phyloP scores from a whole-genome alignment of 257 asterid species.

The Haberlea rhodopensis region DNA sequence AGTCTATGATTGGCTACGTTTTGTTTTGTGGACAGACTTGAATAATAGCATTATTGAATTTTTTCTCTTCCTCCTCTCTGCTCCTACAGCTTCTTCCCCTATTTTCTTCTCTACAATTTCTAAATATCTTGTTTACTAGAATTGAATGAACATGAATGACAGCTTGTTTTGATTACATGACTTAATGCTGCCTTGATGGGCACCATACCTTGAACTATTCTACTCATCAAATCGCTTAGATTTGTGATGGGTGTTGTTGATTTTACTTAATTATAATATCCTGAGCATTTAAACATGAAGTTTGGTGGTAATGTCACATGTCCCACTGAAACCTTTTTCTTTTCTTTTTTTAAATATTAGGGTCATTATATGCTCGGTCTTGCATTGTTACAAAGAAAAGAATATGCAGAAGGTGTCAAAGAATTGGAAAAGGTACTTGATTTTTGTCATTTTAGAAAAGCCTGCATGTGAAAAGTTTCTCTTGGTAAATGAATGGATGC shows the following conservation, averaged over 20 bases:
- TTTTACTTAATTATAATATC: too few relatives aligned
- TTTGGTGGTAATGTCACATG: neutral
- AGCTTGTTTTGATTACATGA: neutral
- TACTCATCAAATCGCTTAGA: too few relatives aligned
- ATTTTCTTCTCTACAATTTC: neutral
- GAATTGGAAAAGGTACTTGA: slow-evolving; percentile 53
- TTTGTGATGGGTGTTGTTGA: neutral
- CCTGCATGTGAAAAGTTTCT: slow-evolving; percentile 8
- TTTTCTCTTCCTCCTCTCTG: too few relatives aligned
- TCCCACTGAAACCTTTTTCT: slow-evolving; percentile 18
- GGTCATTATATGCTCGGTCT: slow-evolving; percentile 74
- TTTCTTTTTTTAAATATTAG: slow-evolving; percentile 34
- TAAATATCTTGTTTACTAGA: neutral
- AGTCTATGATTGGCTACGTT: too few relatives aligned
- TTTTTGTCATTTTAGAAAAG: neutral
- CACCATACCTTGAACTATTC: too few relatives aligned
- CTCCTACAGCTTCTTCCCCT: neutral
- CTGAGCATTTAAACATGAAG: neutral
- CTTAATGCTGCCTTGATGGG: too few relatives aligned
- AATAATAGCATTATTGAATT: neutral
- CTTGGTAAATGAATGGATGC: slow-evolving; percentile 1
- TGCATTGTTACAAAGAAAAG: slow-evolving; percentile 53
- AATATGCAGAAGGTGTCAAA: slow-evolving; percentile 55
- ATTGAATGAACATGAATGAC: slow-evolving; percentile 4
- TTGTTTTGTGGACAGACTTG: neutral